phyloP scores from a whole-genome alignment of 352 stramenopile species.

The Globisporangium mamillatum region DNA sequence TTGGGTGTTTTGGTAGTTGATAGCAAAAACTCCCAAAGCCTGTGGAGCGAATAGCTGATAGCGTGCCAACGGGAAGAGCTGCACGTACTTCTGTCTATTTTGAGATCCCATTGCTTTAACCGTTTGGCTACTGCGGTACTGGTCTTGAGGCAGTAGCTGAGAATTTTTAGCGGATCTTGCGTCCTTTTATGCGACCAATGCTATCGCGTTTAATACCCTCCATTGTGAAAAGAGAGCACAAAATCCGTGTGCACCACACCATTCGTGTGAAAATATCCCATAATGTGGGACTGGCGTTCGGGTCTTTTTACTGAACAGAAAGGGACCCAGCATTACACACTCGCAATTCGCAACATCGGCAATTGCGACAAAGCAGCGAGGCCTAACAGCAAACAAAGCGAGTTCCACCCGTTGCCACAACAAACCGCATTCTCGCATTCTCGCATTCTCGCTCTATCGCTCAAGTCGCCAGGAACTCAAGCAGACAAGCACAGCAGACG shows the following conservation, averaged over 20 bases:
- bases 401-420: not conserved
- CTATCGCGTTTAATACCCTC: not conserved
- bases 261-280: not conserved
- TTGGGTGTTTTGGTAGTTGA: too few species aligned
- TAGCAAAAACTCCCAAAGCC: too few species aligned
- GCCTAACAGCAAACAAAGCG: not conserved
- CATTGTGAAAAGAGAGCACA: not conserved
- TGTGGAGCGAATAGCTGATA: too few species aligned
- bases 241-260: not conserved
- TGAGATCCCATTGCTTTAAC: too few species aligned
- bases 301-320: not conserved
- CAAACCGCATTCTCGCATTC: not conserved
- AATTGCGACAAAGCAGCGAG: slow-evolving; percentile 1
- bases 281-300: not conserved
- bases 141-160: too few species aligned
- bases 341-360: not conserved
- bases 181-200: too few species aligned
- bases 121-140: too few species aligned
- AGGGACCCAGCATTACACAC: not conserved
- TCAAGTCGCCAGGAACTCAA: not conserved
- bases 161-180: too few species aligned
- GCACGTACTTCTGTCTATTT: too few species aligned
- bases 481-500: not conserved
- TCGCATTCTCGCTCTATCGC: not conserved
- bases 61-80: too few species aligned